Base-by-base conservation (phyloP, 176 grass and related monocot species). In the Areca catechu region DNA sequence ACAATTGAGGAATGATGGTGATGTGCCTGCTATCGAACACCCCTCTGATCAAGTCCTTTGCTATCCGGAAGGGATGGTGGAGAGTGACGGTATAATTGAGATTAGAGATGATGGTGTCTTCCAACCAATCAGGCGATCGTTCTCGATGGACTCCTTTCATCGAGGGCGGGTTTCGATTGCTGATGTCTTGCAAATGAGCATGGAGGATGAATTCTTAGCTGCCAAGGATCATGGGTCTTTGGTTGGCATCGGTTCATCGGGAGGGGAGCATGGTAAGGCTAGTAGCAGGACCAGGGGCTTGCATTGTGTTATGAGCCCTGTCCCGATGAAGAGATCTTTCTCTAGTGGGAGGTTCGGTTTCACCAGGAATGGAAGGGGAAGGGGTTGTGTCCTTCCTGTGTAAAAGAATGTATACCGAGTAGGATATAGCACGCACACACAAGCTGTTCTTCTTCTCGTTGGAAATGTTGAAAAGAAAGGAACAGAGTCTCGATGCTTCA, bases 291-390 rank as follows among this genome's bases (percentile, higher is more conserved):
- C 15, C 23, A 58, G 56, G 15, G 56, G 56, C 9, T 17, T 58
- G 56, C 56, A 58, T 29, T 12, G 23, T n/a, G 56, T 58, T 25
- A 58, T 58, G 56, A 28, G 23, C 56, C 16, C 56, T 0, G 56
- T 58, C 22, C 22, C 56, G 14, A 62, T 62, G 60, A 62, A 62
- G 19, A 62, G 60, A 48, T 62, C 60, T 1, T 49, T 49, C 10
- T 62, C 60, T 15, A 48, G 60, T 48, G 60, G 19, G 19, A 62
- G 60, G 60, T 49, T 62, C 29, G 20, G 30, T 37, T 48, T 62
- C 17, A 16, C 28, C 14, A 49, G 37, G 17, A 10, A 62, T 15
- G 60, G 60, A 62, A 62, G 19, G 19, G 34, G 60, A 62, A 62
- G 37, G 18, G 47, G 4, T 19, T 24, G 10, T 17, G 14, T 24